Evolutionary conservation across 805 yeast genomes (phyloP), one percentile per base, ranked within the genome.

Genomic region (Maudiozyma bulderi): DNA sequence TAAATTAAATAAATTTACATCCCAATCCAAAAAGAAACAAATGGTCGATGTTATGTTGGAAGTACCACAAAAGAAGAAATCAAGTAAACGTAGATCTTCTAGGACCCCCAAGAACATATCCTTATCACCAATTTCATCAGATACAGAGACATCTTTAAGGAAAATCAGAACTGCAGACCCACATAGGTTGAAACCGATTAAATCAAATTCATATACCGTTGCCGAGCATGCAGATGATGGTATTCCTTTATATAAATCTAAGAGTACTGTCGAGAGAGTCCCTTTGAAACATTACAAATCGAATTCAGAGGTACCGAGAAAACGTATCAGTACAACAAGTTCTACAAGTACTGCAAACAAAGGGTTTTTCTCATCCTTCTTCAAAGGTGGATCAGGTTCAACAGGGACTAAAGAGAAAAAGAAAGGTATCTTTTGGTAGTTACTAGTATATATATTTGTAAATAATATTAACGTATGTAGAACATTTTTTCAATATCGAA

Each of bases 321-420:
- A 15, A 15, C 44, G 35, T 26, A 46, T n/a, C 26, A 28, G 30
- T n/a, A 31, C 33, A 15, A 34, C 46, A 5, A 10, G 43, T 6
- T 26, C 29, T 6, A 9, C 29, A 28, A 15, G 39, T 5, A 3
- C 33, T 14, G 14, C 43, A 15, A 47, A 30, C 32, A 35, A 42
- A 11, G 47, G 52, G 5, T 47, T 50, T 30, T 45, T 50, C 10
- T 45, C 50, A 15, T 47, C 43, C 7, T n/a, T 50, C 5, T 45
- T 47, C 20, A 40, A 35, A 15, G 30, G 43, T 32, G 32, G 38
- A 3, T 13, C 45, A 13, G 14, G 20, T n/a, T n/a, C 31, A 32
- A 8, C 45, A n/a, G 15, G 14, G 38, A 28, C 20, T 8, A 44
- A 47, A 35, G 31, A 34, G 29, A 45, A 40, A 38, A 31, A 39